Base-by-base conservation (phyloP, 352 stramenopile species). In the Phytophthora pluvialis region DNA sequence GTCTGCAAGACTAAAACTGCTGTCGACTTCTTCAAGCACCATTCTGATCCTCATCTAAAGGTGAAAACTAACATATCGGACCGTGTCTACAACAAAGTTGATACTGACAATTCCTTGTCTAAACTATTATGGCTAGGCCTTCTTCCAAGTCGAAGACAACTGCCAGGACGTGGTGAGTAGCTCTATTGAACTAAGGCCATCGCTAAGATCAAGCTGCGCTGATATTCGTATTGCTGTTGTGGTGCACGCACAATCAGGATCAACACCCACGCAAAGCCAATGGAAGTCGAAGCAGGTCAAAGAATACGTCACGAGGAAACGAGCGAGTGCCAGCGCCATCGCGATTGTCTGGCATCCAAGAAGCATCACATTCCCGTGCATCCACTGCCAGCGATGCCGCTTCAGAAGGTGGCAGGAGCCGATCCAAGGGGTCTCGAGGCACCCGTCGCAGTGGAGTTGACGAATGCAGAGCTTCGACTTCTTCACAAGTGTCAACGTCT, bases 141-240 rank as follows among this genome's bases (percentile, higher is more conserved):
- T 91, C 57, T 78, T 90, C 45, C 47, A 45, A n/a, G 89, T 91
- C 47, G 83, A 89, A 32, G 69, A 78, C 25, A 71, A 91, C 68
- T 91, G 83, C 52, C 66, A 81, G 18, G 58, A 83, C 25, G 75
- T 83, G 70, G 83, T 91, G 51, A 76, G 64, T 33, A 51, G 7
- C 11, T 10, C 5, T 58, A 21, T 52, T 36, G 28, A 13, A n/a
- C 12, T 42, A 25, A 29, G 18, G 12, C n/a, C n/a, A 51, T 3
- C 21, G 8, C 26, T 25, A 49, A 28, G 5, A 9, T 26, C n/a
- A 42, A 15, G 21, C 21, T 21, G 21, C 21, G 21, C 21, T 21
- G 21, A 21, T 21, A 21, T 21, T 21, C 21, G 21, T 21, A 21
- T 21, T 10, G 13, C 42, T 38, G 13, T 53, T 21, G 32, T 35